phyloP scores from a whole-genome alignment of 768 basidiomycete genomes.

The Boletellus sp. region DNA sequence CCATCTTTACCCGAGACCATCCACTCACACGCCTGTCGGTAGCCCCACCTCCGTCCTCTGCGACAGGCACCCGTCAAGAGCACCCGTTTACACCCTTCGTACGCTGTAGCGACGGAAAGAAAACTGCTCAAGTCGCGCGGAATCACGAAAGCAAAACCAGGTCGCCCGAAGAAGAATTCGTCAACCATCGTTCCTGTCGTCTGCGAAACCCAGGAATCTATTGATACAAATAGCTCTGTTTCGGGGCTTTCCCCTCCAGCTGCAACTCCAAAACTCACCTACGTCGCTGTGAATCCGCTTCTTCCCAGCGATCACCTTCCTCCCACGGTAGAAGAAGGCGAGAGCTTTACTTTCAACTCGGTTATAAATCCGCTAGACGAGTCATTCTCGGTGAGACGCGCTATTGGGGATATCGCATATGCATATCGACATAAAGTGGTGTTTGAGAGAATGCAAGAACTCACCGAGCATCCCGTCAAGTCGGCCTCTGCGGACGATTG shows the following conservation, averaged over 20 bases:
- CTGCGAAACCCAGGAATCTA: conserved; percentile 11
- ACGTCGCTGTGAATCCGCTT: conserved; percentile 30
- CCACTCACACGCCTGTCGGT: conserved; percentile 6
- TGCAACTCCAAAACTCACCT: conserved; percentile 1
- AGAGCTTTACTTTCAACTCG: conserved; percentile 13
- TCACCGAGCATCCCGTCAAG: conserved; percentile 14
- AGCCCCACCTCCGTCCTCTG: conserved; percentile 32
- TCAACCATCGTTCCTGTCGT: not conserved
- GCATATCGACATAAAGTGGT: conserved; percentile 23
- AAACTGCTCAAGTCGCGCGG: conserved; percentile 25
- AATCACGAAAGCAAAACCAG: conserved; percentile 30
- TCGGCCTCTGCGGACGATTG: conserved; percentile 7
- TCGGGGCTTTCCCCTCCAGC: conserved; percentile 10
- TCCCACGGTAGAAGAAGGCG: conserved; percentile 4
- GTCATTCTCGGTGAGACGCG: conserved; percentile 24
- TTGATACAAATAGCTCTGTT: conserved; percentile 1
- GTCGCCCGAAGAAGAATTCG: conserved; percentile 26
- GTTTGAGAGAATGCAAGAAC: conserved; percentile 29
- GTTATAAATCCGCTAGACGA: conserved; percentile 23
- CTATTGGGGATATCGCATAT: conserved; percentile 29
- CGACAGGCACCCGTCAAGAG: conserved; percentile 25
- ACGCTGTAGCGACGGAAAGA: conserved; percentile 12
- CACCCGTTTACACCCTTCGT: conserved; percentile 17
- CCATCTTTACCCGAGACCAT: conserved; percentile 6
- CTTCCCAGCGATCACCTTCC: conserved; percentile 3